phyloP scores from a whole-genome alignment of 2,329 filamentous ascomycete species.

The Thelonectria blattea region DNA sequence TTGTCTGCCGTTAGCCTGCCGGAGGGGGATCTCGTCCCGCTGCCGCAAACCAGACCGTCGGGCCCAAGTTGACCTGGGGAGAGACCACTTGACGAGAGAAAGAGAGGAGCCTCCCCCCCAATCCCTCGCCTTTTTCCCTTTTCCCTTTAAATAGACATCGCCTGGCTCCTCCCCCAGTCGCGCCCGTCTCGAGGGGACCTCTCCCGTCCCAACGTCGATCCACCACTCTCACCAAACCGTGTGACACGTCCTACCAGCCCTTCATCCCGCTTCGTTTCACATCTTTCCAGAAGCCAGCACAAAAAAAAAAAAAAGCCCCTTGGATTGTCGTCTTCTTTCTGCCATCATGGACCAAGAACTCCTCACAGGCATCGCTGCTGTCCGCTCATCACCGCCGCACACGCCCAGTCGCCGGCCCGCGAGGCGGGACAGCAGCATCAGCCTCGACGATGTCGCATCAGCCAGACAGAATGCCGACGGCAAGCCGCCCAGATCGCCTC shows the following conservation, averaged over 20 bases:
- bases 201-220: not conserved
- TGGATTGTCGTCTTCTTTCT: not conserved
- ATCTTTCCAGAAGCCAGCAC: not conserved
- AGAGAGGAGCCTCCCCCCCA: not conserved
- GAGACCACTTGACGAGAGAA: too few relatives aligned
- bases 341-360: conserved; percentile 21
- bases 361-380: conserved; percentile 29
- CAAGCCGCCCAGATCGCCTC: not conserved
- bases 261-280: not conserved
- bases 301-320: too few relatives aligned
- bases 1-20: not conserved
- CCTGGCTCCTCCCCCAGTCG: not conserved
- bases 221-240: not conserved
- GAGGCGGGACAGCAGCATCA: conserved; percentile 31
- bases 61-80: conserved; percentile 1
- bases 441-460: conserved; percentile 25
- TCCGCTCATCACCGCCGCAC: conserved; percentile 19
- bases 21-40: not conserved
- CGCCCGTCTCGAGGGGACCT: not conserved
- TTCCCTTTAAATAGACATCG: not conserved
- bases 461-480: not conserved
- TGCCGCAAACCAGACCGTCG: conserved; percentile 15
- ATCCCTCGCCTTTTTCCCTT: not conserved
- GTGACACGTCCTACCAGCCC: not conserved
- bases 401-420: not conserved